These are phyloP conservation scores for Pseudomonodictys pantanalensis DNA, from an alignment of 495 filamentous ascomycete species.

Conservation along the genomic window DNA sequence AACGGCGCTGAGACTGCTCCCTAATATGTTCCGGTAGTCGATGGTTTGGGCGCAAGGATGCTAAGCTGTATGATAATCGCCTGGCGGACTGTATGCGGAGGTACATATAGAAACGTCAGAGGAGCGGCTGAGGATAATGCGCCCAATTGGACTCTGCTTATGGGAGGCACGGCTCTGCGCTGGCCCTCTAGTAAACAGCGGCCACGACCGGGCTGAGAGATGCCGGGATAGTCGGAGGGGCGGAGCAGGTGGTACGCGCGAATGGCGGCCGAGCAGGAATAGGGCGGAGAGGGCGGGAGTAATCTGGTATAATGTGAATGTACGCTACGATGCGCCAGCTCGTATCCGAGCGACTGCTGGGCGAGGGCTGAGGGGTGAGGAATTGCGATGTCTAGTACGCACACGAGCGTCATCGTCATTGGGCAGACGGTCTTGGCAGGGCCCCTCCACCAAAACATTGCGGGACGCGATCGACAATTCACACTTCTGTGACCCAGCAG, in stretches of 20 bases:
- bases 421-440: background rate
- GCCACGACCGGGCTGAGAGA: background rate
- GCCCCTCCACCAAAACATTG: constrained; percentile 24
- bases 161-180: constrained; percentile 5
- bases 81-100: background rate
- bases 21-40: constrained; percentile 6
- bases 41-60: constrained; percentile 1
- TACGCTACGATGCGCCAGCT: background rate
- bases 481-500: no score
- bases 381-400: no score
- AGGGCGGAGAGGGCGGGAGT: no score
- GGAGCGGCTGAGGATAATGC: background rate
- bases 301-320: background rate
- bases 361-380: no score
- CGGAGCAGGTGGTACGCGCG: no score
- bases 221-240: constrained; percentile 19
- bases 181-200: no score
- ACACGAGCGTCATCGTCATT: background rate
- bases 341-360: no score
- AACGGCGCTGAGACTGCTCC: constrained; percentile 12
- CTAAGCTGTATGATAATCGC: constrained; percentile 7
- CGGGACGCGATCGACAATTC: no score
- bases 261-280: no score
- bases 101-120: constrained; percentile 5
- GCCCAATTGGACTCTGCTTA: constrained; percentile 5